phyloP scores from a whole-genome alignment of 192 early-diverging fungal genomes.

The Coemansia brasiliensis region DNA sequence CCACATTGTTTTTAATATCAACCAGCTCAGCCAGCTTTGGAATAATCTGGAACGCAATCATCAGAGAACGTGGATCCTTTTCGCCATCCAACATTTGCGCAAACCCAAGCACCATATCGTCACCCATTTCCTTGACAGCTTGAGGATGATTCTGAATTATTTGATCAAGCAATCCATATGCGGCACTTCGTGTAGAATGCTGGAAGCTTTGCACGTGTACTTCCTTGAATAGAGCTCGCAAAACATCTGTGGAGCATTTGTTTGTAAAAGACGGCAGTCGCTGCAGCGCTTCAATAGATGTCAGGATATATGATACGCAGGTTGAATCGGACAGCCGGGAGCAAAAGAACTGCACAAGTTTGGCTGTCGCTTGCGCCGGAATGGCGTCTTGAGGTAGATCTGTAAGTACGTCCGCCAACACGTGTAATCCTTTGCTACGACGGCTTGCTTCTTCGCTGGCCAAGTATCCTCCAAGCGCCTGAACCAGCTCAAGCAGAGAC shows the following conservation, averaged over 20 bases:
- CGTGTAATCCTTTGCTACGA: conserved; percentile 77
- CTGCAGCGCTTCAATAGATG: conserved; percentile 63
- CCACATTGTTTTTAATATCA: conserved; percentile 76
- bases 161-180: conserved; percentile 71
- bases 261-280: conserved; percentile 62
- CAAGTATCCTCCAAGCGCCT: conserved; percentile 71
- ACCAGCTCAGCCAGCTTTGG: conserved; percentile 70
- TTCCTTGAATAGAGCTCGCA: conserved; percentile 68
- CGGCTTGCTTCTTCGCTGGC: conserved; percentile 82
- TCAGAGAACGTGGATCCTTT: conserved; percentile 96
- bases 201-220: conserved; percentile 91
- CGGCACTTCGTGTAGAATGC: conserved; percentile 75
- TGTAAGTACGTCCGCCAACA: conserved; percentile 64
- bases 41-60: conserved; percentile 81
- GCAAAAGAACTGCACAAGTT: conserved; percentile 73
- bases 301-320: conserved; percentile 65
- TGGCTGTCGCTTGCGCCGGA: conserved; percentile 37
- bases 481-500: conserved; percentile 75
- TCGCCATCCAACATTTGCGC: conserved; percentile 92
- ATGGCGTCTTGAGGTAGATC: conserved; percentile 39
- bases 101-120: conserved; percentile 80
- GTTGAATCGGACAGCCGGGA: conserved; percentile 72
- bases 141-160: conserved; percentile 58
- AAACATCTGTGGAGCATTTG: conserved; percentile 57
- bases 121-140: conserved; percentile 66